Evolutionary conservation across 2,329 filamentous ascomycete species (phyloP).

Genomic region (Phoma herbarum): DNA sequence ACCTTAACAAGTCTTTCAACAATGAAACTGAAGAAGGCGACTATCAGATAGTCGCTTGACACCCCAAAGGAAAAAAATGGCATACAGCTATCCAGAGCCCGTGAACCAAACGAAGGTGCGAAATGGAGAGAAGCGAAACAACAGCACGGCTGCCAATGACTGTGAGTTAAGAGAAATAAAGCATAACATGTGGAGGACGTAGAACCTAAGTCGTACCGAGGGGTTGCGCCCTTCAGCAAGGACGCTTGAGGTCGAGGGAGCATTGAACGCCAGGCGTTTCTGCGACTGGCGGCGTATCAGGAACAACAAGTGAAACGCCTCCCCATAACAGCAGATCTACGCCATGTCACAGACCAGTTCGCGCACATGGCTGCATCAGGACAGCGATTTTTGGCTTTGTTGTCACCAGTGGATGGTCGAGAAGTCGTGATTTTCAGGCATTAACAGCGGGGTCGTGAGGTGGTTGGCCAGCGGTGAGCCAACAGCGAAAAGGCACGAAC

Average conservation of each 20-base stretch:
- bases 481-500: slow-evolving; percentile 17
- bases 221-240: slow-evolving; percentile 37
- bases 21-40: slow-evolving; percentile 26
- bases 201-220: slow-evolving; percentile 42
- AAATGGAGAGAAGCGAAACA: slow-evolving; percentile 47
- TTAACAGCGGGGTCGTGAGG: slow-evolving; percentile 7
- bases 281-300: slow-evolving; percentile 46
- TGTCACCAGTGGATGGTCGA: slow-evolving; percentile 16
- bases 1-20: slow-evolving; percentile 18
- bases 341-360: slow-evolving; percentile 28
- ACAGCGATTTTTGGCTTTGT: slow-evolving; percentile 13
- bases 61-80: slow-evolving; percentile 17
- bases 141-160: slow-evolving; percentile 50
- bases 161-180: slow-evolving; percentile 35
- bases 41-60: slow-evolving; percentile 9
- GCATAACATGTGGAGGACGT: slow-evolving; percentile 36
- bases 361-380: slow-evolving; percentile 27
- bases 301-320: slow-evolving; percentile 37
- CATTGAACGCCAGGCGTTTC: slow-evolving; percentile 48
- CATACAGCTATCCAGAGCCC: slow-evolving; percentile 34
- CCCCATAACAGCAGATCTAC: slow-evolving; percentile 23
- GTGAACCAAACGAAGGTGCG: slow-evolving; percentile 44
- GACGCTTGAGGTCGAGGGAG: slow-evolving; percentile 39
- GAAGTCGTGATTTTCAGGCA: slow-evolving; percentile 11
- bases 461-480: slow-evolving; percentile 34